phyloP scores from a whole-genome alignment of 768 basidiomycete species.

The Lentinula raphanica region DNA sequence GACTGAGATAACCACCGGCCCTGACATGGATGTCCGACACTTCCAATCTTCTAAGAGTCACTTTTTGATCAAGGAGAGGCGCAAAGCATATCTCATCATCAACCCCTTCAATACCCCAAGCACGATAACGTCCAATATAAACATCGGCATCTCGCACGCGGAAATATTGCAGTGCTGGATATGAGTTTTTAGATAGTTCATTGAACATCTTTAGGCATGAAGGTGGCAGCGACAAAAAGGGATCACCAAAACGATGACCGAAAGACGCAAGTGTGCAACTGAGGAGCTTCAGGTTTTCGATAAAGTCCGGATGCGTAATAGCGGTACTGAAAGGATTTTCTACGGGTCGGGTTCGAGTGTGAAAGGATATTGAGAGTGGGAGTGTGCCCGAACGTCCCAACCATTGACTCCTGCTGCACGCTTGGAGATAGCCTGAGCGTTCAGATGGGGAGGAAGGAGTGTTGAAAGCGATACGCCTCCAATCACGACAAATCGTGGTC shows the following conservation, averaged over 20 bases:
- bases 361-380: neutral
- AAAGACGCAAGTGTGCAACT: neutral
- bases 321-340: no score
- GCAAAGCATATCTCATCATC: no score
- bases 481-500: constrained; percentile 20
- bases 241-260: neutral
- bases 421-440: neutral
- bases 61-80: neutral
- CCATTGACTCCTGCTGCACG: neutral
- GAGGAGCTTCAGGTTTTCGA: neutral
- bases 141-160: neutral
- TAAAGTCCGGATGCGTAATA: neutral
- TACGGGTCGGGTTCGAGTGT: no score
- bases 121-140: no score
- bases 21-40: no score
- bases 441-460: constrained; percentile 11
- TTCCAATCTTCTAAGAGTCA: neutral
- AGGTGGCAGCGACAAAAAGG: neutral
- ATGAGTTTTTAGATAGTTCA: neutral
- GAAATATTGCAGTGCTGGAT: neutral
- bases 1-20: neutral
- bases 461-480: constrained; percentile 20
- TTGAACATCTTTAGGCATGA: neutral
- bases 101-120: no score
- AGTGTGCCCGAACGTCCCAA: neutral